Conservation (phyloP, 345 rosid species). For the Eucalyptus victrix region DNA sequence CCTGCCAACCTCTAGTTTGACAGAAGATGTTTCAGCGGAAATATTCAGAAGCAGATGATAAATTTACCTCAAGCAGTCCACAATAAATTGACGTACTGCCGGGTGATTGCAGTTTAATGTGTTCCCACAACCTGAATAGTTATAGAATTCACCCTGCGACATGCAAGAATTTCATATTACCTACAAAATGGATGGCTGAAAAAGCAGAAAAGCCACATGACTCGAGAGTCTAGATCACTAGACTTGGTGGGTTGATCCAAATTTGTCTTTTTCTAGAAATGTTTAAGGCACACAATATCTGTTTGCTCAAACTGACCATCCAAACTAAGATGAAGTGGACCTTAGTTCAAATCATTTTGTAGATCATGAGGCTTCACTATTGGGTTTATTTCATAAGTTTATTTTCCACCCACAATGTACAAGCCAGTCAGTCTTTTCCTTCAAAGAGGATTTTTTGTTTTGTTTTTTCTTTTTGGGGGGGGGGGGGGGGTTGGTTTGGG, state of each 20-base stretch:
- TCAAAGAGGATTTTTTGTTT: not conserved
- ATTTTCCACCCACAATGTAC: not conserved
- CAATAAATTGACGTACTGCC: slow-evolving; percentile 77
- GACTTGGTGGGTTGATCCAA: not conserved
- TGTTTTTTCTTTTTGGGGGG: too few species aligned
- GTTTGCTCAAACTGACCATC: not conserved
- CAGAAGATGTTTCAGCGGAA: not conserved
- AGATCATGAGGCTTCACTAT: not conserved
- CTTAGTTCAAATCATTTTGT: not conserved
- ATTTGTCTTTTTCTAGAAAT: not conserved
- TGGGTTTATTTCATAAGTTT: not conserved
- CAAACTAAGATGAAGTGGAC: not conserved
- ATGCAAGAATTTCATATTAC: not conserved
- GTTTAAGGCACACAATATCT: not conserved
- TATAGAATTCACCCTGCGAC: slow-evolving; percentile 89
- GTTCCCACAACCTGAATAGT: slow-evolving; percentile 97
- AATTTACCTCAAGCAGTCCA: slow-evolving; percentile 81
- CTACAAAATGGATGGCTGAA: not conserved
- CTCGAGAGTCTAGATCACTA: not conserved
- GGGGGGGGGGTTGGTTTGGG: not conserved
- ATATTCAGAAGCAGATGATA: not conserved
- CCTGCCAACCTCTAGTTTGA: not conserved
- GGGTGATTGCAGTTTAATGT: slow-evolving; percentile 99
- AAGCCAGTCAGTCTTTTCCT: not conserved
- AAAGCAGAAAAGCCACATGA: not conserved